Evolutionary conservation across 1,139 yeast genomes (phyloP).

Genomic region (Pichia sp.): DNA sequence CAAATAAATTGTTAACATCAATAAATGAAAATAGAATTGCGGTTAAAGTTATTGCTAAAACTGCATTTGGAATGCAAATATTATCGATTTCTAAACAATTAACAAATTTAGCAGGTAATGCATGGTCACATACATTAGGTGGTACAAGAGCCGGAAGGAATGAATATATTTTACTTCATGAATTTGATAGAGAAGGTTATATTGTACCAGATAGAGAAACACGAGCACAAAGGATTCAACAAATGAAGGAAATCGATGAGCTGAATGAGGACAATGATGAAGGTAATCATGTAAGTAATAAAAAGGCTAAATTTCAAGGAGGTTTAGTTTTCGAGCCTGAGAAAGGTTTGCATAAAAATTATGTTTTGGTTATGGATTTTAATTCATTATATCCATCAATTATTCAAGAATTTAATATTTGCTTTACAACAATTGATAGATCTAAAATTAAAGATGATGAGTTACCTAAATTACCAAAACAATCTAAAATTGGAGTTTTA

Average conservation of each 20-base stretch:
- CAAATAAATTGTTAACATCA: constrained; percentile 59
- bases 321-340: constrained; percentile 95
- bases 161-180: constrained; percentile 88
- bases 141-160: constrained; percentile 98
- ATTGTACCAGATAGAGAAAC: constrained; percentile 86
- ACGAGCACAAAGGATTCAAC: constrained; percentile 38
- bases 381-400: constrained; percentile 95
- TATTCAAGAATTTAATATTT: constrained; percentile 93
- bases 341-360: constrained; percentile 85
- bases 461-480: constrained; percentile 64
- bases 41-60: constrained; percentile 66
- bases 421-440: constrained; percentile 91
- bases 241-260: constrained; percentile 18
- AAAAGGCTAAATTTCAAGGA: constrained; percentile 85
- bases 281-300: constrained; percentile 46
- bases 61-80: constrained; percentile 79
- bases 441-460: constrained; percentile 53
- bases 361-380: constrained; percentile 93
- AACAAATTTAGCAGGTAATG: constrained; percentile 92
- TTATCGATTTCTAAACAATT: constrained; percentile 84
- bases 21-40: constrained; percentile 61
- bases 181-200: constrained; percentile 71
- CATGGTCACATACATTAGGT: constrained; percentile 91
- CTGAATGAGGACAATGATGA: constrained; percentile 33
- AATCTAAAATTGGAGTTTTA: constrained; percentile 67